These are phyloP conservation scores for Scutellaria minor DNA, from an alignment of 257 asterid genomes.

Conservation along the genomic window DNA sequence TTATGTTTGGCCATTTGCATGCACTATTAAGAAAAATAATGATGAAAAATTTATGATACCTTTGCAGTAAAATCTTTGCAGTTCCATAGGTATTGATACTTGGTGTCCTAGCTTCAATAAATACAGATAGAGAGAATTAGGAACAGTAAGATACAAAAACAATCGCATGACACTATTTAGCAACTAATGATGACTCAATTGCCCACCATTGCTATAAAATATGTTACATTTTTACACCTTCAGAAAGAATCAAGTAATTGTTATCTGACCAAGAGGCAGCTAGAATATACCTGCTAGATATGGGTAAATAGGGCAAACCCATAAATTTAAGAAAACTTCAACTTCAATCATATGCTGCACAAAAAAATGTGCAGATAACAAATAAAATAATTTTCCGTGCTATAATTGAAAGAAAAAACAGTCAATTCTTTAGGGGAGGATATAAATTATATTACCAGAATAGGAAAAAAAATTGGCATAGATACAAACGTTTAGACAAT, in stretches of 20 bases:
- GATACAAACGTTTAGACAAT: constrained; percentile 4
- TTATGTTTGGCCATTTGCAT: constrained; percentile 37
- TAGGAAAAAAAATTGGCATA: background rate
- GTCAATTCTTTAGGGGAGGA: background rate
- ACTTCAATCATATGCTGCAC: background rate
- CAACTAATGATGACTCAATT: constrained; percentile 10
- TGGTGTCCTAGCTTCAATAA: constrained; percentile 85
- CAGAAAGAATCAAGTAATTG: background rate
- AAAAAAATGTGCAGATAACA: background rate
- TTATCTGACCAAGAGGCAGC: background rate
- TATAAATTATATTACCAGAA: constrained; percentile 7
- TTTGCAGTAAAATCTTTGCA: constrained; percentile 77
- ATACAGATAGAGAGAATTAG: constrained; percentile 50
- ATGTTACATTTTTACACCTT: constrained; percentile 11
- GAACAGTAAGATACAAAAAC: constrained; percentile 31
- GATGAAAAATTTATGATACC: constrained; percentile 42
- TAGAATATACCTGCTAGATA: no score
- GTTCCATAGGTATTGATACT: constrained; percentile 95
- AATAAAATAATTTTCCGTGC: background rate
- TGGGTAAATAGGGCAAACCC: no score
- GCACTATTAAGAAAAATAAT: constrained; percentile 15
- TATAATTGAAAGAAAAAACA: background rate
- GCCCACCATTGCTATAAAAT: background rate
- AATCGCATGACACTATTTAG: constrained; percentile 11
- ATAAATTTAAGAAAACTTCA: no score